phyloP scores from a whole-genome alignment of 202 grass and related monocot species.

The Panicum virgatum region DNA sequence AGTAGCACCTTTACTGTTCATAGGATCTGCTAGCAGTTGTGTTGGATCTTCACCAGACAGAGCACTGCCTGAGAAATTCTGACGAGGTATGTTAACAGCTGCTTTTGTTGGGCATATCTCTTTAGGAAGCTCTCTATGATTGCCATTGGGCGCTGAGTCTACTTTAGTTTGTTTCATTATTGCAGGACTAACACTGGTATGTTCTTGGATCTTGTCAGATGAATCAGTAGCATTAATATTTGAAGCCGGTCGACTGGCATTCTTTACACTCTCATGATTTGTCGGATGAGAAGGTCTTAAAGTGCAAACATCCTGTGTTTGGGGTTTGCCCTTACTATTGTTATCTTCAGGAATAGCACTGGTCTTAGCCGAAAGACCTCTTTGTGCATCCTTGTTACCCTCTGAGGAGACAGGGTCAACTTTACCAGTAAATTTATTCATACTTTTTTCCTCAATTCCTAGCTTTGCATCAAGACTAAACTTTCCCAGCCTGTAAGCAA shows the following conservation, averaged over 20 bases:
- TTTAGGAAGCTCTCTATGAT: slow-evolving; percentile 34
- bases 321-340: slow-evolving; percentile 42
- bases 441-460: slow-evolving; percentile 51
- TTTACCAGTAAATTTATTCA: slow-evolving; percentile 36
- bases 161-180: slow-evolving; percentile 39
- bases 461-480: slow-evolving; percentile 73
- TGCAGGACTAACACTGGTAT: slow-evolving; percentile 33
- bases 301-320: slow-evolving; percentile 51
- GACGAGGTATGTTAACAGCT: slow-evolving; percentile 35
- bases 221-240: slow-evolving; percentile 36
- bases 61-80: slow-evolving; percentile 36
- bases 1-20: slow-evolving; percentile 30
- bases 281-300: slow-evolving; percentile 44
- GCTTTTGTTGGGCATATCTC: slow-evolving; percentile 39
- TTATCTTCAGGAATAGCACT: slow-evolving; percentile 34
- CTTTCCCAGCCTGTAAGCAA: slow-evolving; percentile 66
- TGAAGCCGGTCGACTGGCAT: slow-evolving; percentile 20
- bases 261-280: slow-evolving; percentile 32
- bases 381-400: slow-evolving; percentile 46
- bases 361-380: slow-evolving; percentile 45
- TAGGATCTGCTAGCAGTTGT: slow-evolving; percentile 33
- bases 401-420: slow-evolving; percentile 30
- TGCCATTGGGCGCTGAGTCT: slow-evolving; percentile 4
- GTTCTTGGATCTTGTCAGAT: slow-evolving; percentile 44
- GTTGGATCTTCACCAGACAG: slow-evolving; percentile 49